These are phyloP conservation scores for Chaetomiaceae sp. DNA, from an alignment of 2,329 filamentous ascomycete species.

Conservation along the genomic window DNA sequence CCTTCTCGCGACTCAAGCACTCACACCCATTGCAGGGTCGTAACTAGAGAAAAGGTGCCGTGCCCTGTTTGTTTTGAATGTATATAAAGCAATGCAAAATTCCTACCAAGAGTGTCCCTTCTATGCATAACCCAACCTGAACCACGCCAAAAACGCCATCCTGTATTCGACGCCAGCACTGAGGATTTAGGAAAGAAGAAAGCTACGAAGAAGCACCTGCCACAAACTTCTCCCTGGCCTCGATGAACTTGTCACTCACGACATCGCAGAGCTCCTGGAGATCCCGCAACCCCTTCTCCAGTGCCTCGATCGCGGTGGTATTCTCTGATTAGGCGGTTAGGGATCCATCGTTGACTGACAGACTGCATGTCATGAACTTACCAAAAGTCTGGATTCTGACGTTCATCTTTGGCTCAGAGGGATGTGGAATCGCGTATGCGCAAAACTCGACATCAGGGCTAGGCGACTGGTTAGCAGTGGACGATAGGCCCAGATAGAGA, in stretches of 20 bases:
- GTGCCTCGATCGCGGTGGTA: conserved; percentile 74
- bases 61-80: conserved; percentile 12
- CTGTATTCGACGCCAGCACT: conserved; percentile 7
- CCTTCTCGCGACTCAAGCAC: neutral
- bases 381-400: conserved; percentile 95
- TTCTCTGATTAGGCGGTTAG: conserved; percentile 51
- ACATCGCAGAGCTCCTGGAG: conserved; percentile 90
- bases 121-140: conserved; percentile 18
- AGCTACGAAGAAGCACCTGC: conserved; percentile 9
- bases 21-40: conserved; percentile 33
- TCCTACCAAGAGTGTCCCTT: neutral
- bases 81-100: conserved; percentile 17
- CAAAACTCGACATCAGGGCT: conserved; percentile 97
- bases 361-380: conserved; percentile 41
- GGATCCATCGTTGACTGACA: conserved; percentile 9
- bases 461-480: conserved; percentile 5
- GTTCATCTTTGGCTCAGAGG: conserved; percentile 95
- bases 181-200: conserved; percentile 1
- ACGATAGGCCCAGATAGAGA: neutral
- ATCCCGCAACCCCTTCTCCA: conserved; percentile 86
- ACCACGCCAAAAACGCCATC: conserved; percentile 25
- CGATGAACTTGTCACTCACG: conserved; percentile 82
- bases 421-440: conserved; percentile 95
- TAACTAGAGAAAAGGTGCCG: conserved; percentile 43
- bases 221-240: conserved; percentile 59